These are phyloP conservation scores for Canavalia ensiformis DNA, from an alignment of 306 rosid species.

Conservation along the genomic window DNA sequence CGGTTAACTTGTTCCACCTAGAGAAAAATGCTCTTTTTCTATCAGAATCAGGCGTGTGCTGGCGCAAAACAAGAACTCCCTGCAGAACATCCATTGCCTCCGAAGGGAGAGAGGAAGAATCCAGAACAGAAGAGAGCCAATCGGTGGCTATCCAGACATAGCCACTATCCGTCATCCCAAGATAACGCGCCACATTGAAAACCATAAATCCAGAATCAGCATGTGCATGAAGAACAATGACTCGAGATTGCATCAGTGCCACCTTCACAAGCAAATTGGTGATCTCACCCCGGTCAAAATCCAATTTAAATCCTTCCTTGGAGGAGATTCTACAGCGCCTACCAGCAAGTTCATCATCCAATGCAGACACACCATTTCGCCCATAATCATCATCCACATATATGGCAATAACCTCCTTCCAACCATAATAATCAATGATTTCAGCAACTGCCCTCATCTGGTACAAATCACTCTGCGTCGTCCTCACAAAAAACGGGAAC, in stretches of 20 bases:
- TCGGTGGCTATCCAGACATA: conserved; percentile 96
- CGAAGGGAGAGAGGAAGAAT: conserved; percentile 62
- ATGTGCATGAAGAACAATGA: conserved; percentile 86
- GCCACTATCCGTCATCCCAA: conserved; percentile 86
- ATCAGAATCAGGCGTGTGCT: conserved; percentile 81
- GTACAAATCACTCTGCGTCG: conserved; percentile 77
- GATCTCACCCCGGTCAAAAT: conserved; percentile 55
- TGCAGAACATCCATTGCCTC: conserved; percentile 67
- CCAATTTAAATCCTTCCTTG: conserved; percentile 70
- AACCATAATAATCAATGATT: conserved; percentile 71
- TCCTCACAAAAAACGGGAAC: conserved; percentile 87
- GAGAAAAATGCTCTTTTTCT: conserved; percentile 70
- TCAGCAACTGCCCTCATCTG: conserved; percentile 94
- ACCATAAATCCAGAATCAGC: conserved; percentile 72
- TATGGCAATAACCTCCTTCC: conserved; percentile 87
- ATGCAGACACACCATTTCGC: conserved; percentile 76
- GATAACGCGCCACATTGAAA: conserved; percentile 76
- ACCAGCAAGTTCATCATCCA: conserved; percentile 72
- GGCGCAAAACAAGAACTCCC: conserved; percentile 86
- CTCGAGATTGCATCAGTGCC: conserved; percentile 80
- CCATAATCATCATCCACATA: conserved; percentile 89
- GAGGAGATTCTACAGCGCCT: conserved; percentile 80
- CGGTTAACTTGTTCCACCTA: conserved; percentile 81
- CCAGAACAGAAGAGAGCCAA: conserved; percentile 86
- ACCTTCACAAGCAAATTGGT: conserved; percentile 78